A percentile compares a stretch with the other conserved stretches of the same genome.
These are phyloP conservation scores for Ophiosphaerella narmari DNA, from an alignment of 2,329 filamentous ascomycete genomes.

Conservation along the genomic window DNA sequence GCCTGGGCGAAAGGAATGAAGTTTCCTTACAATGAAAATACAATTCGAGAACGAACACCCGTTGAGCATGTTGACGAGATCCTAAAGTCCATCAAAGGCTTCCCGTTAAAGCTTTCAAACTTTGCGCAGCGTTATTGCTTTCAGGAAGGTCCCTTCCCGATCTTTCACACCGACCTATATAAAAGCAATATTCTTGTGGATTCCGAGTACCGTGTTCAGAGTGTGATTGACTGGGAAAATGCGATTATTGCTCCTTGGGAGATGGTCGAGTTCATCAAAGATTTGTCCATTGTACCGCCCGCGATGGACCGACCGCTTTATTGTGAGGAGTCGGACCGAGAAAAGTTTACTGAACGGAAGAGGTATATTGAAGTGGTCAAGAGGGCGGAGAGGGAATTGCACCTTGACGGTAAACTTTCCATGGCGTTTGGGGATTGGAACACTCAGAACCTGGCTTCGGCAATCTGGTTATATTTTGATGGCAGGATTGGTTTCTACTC, in stretches of 20 bases:
- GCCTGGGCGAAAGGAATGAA: constrained; percentile 6
- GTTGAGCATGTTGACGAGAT: constrained; percentile 1
- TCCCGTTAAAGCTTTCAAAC: constrained; percentile 1
- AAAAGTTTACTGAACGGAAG: constrained; percentile 3
- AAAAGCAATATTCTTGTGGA: constrained; percentile 6
- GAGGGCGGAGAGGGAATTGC: constrained; percentile 1
- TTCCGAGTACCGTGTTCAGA: constrained; percentile 1
- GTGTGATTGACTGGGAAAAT: constrained; percentile 2
- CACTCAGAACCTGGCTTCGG: constrained; percentile 5
- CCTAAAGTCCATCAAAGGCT: constrained; percentile 5
- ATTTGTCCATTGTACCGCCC: constrained; percentile 9
- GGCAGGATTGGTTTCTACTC: too few species aligned
- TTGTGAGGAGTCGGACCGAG: constrained; percentile 3
- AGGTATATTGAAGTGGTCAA: constrained; percentile 8
- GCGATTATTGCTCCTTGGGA: constrained; percentile 8
- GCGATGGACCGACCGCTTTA: constrained; percentile 1
- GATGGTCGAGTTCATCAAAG: constrained; percentile 9
- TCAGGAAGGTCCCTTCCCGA: constrained; percentile 4
- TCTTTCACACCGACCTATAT: constrained; percentile 6
- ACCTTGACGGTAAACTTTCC: constrained; percentile 3
- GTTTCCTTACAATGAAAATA: constrained; percentile 6
- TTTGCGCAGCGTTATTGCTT: constrained; percentile 3
- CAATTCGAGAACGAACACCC: constrained; percentile 2
- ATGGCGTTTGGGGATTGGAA: constrained; percentile 2
- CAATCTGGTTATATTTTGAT: background rate